phyloP scores from a whole-genome alignment of 306 rosid genomes.

The Herpetospermum pedunculosum region DNA sequence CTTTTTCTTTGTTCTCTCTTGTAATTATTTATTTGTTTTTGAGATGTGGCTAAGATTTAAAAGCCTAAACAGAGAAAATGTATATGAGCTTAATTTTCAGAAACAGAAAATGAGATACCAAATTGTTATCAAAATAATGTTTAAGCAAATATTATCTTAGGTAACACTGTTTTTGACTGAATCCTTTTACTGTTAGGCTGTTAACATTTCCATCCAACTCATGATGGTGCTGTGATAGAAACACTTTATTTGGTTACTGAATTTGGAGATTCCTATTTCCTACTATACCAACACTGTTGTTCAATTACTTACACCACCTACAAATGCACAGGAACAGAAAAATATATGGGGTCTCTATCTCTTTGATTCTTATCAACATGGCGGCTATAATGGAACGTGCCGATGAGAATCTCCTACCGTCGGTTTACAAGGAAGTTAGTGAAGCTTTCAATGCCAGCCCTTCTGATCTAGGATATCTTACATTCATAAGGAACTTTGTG shows the following conservation, averaged over 20 bases:
- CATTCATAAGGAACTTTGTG: constrained; percentile 73
- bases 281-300: neutral
- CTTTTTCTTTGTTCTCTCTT: neutral
- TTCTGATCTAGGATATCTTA: constrained; percentile 86
- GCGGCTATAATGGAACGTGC: constrained; percentile 97
- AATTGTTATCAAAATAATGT: too few species aligned
- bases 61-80: neutral
- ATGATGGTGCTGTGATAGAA: neutral
- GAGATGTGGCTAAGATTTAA: neutral
- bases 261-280: neutral
- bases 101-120: neutral
- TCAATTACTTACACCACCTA: neutral
- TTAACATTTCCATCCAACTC: neutral
- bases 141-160: neutral
- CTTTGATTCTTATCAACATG: constrained; percentile 31
- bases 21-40: neutral
- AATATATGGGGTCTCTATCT: constrained; percentile 11
- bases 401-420: constrained; percentile 87
- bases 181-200: neutral
- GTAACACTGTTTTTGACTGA: neutral
- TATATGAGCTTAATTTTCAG: neutral
- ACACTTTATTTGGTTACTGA: neutral
- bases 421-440: constrained; percentile 95
- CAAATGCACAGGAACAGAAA: constrained; percentile 6
- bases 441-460: constrained; percentile 91